Percentiles rank a stretch among this genome's conserved stretches.
phyloP scores from a whole-genome alignment of 345 rosid genomes.

The Geranium rotundifolium region DNA sequence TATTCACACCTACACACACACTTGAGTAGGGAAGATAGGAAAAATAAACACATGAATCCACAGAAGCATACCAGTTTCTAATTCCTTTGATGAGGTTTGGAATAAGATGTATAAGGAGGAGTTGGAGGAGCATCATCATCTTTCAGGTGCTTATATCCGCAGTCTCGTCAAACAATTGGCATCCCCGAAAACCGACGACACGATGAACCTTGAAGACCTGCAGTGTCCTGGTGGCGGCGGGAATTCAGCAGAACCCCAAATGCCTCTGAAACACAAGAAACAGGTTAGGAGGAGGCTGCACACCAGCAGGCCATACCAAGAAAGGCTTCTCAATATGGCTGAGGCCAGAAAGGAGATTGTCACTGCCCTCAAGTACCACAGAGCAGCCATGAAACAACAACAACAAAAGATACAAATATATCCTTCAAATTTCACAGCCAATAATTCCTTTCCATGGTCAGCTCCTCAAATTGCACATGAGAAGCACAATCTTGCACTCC shows the following conservation, averaged over 20 bases:
- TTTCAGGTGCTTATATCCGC: too few relatives aligned
- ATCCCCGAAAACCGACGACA: too few relatives aligned
- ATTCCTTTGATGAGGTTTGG: too few relatives aligned
- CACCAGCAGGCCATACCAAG: slow-evolving; percentile 89
- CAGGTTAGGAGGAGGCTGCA: slow-evolving; percentile 92
- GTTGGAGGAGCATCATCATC: too few relatives aligned
- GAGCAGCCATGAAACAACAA: slow-evolving; percentile 89
- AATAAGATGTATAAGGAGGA: too few relatives aligned
- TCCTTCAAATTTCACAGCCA: slow-evolving; percentile 19
- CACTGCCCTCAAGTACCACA: slow-evolving; percentile 81
- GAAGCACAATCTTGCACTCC: slow-evolving; percentile 8
- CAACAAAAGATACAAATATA: slow-evolving; percentile 18
- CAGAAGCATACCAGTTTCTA: too few relatives aligned
- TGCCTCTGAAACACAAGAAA: slow-evolving; percentile 65
- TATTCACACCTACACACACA: too few relatives aligned
- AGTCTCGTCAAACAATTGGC: too few relatives aligned
- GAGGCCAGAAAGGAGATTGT: slow-evolving; percentile 97
- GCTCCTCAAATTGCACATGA: slow-evolving; percentile 14
- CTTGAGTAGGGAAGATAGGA: too few relatives aligned
- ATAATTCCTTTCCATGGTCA: slow-evolving; percentile 34
- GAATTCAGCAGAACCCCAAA: slow-evolving; percentile 9
- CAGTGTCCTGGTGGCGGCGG: too few relatives aligned
- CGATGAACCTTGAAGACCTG: neutral
- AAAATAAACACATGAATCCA: too few relatives aligned
- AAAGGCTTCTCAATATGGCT: slow-evolving; percentile 93